Percentiles rank a stretch among this genome's conserved stretches.
These are phyloP conservation scores for Aureobasidium lini DNA, from an alignment of 2,329 filamentous ascomycete genomes.

Conservation along the genomic window DNA sequence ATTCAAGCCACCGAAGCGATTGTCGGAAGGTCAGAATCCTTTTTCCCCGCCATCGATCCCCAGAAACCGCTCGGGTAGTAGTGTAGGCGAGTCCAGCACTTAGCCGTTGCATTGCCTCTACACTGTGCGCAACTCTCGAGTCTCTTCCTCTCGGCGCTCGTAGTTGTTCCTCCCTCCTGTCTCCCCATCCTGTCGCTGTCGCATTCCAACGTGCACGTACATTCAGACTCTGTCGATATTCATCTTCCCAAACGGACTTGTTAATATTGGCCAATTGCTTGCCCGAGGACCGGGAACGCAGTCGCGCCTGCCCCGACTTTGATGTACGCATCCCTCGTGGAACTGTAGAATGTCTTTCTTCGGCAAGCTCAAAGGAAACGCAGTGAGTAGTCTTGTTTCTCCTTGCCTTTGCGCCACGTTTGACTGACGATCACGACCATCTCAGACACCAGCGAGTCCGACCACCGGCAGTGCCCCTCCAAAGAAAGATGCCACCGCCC, in stretches of 20 bases:
- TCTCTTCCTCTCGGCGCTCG: neutral
- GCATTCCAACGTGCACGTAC: neutral
- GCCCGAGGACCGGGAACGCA: constrained; percentile 11
- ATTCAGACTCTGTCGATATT: neutral
- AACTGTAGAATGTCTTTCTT: constrained; percentile 45
- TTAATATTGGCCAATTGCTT: constrained; percentile 2
- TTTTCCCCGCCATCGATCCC: constrained; percentile 12
- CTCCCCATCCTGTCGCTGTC: neutral
- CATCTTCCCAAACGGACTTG: neutral
- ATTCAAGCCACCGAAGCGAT: constrained; percentile 6
- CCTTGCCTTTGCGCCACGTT: neutral
- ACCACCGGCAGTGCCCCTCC: constrained; percentile 38
- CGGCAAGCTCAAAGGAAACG: constrained; percentile 44
- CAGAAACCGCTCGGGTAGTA: constrained; percentile 5
- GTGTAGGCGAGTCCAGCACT: constrained; percentile 5
- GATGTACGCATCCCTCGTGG: constrained; percentile 28
- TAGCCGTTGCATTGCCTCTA: constrained; percentile 12
- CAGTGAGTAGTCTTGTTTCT: constrained; percentile 30
- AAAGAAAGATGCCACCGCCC: constrained; percentile 54
- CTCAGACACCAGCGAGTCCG: constrained; percentile 42
- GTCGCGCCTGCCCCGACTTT: constrained; percentile 15
- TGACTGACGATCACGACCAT: constrained; percentile 12
- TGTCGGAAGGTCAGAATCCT: constrained; percentile 8
- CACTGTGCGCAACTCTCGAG: constrained; percentile 3
- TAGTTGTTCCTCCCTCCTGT: neutral